These are phyloP conservation scores for Macrophomina tecta DNA, from an alignment of 2,329 filamentous ascomycete species.

Conservation along the genomic window DNA sequence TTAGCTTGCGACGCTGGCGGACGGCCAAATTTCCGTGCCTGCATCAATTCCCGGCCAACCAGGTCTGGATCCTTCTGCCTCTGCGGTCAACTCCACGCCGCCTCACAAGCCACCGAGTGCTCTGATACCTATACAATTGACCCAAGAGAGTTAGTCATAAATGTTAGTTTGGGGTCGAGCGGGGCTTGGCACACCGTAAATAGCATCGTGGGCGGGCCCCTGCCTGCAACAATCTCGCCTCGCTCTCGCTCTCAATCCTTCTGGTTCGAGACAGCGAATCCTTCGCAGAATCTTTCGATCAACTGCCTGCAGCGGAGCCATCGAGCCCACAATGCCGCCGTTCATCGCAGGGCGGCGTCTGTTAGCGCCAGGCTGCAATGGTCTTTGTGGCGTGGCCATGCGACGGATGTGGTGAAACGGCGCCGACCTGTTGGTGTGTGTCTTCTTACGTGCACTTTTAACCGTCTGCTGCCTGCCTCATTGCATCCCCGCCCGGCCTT, in stretches of 20 bases:
- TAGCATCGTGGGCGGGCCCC: conserved; percentile 3
- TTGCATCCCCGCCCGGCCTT: background rate
- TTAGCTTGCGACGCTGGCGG: background rate
- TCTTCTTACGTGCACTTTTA: background rate
- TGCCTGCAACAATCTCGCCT: conserved; percentile 12
- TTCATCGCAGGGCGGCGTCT: background rate
- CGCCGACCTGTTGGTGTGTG: background rate
- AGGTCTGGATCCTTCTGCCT: conserved; percentile 1
- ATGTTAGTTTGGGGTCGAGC: background rate
- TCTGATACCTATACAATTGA: conserved; percentile 4
- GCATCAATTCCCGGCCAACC: conserved; percentile 12
- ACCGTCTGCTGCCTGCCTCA: background rate
- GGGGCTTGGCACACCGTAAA: conserved; percentile 15
- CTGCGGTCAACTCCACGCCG: conserved; percentile 1
- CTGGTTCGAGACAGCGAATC: conserved; percentile 8
- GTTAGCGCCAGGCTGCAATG: conserved; percentile 14
- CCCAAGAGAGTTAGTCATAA: background rate
- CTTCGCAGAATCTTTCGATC: background rate
- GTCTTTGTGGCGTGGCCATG: background rate
- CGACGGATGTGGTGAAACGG: background rate
- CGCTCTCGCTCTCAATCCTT: conserved; percentile 22
- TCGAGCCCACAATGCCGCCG: background rate
- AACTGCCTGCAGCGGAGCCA: background rate
- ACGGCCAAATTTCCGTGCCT: conserved; percentile 10
- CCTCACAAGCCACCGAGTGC: background rate